These are phyloP conservation scores for Geosmithia putterillii DNA, from an alignment of 2,329 filamentous ascomycete genomes.

Conservation along the genomic window DNA sequence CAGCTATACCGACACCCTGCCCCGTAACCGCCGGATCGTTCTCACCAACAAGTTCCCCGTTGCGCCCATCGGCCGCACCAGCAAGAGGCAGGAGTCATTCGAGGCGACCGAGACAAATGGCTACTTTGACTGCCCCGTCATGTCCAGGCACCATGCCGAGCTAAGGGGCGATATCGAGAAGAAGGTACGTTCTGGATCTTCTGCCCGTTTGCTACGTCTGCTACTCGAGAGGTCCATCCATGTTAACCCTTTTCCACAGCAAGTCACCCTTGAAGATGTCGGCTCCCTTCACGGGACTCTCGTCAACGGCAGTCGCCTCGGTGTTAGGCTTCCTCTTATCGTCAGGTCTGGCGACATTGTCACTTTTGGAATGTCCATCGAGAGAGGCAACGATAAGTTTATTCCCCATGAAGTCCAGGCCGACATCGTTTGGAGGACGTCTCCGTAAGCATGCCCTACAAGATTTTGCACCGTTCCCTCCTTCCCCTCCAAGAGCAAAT, in stretches of 20 bases:
- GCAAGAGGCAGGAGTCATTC: slow-evolving; percentile 21
- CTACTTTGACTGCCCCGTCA: slow-evolving; percentile 60
- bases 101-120: slow-evolving; percentile 34
- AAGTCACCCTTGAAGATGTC: slow-evolving; percentile 29
- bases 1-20: slow-evolving; percentile 7
- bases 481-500: not conserved
- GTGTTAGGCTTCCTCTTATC: slow-evolving; percentile 4
- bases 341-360: slow-evolving; percentile 17
- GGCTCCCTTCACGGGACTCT: slow-evolving; percentile 42
- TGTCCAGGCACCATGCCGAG: slow-evolving; percentile 56
- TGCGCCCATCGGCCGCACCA: slow-evolving; percentile 29
- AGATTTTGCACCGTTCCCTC: not conserved
- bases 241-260: slow-evolving; percentile 15
- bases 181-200: slow-evolving; percentile 23
- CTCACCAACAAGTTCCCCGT: slow-evolving; percentile 16
- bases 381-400: slow-evolving; percentile 19
- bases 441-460: not conserved
- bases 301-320: slow-evolving; percentile 20
- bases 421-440: not conserved
- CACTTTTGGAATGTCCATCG: slow-evolving; percentile 22
- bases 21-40: slow-evolving; percentile 13
- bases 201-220: slow-evolving; percentile 2
- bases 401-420: slow-evolving; percentile 24
- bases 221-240: not conserved
- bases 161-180: slow-evolving; percentile 28